phyloP scores from a whole-genome alignment of 2,329 filamentous ascomycete species.

The Ceratocystis papillata region DNA sequence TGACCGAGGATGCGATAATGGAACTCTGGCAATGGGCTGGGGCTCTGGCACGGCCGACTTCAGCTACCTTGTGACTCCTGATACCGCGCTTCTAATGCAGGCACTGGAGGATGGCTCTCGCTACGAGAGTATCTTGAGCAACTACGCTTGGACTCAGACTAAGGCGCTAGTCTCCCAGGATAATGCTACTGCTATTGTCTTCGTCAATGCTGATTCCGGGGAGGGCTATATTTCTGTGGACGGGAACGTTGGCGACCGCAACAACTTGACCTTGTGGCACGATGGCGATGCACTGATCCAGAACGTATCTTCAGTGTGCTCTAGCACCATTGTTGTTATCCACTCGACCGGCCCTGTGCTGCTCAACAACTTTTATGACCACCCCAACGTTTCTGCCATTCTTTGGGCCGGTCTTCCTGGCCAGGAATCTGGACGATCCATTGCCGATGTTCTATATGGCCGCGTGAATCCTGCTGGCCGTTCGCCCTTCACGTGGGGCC shows the following conservation, averaged over 20 bases:
- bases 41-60: conserved; percentile 64
- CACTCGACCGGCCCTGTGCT: conserved; percentile 76
- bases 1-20: conserved; percentile 52
- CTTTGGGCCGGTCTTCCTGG: conserved; percentile 73
- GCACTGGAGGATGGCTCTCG: conserved; percentile 48
- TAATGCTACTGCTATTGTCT: conserved; percentile 67
- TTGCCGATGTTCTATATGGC: conserved; percentile 76
- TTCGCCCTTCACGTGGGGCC: conserved; percentile 70
- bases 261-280: conserved; percentile 85
- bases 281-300: conserved; percentile 70
- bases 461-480: conserved; percentile 65
- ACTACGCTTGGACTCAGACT: conserved; percentile 52
- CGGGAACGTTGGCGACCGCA: conserved; percentile 76
- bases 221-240: conserved; percentile 80
- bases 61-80: conserved; percentile 65
- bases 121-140: conserved; percentile 57
- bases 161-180: conserved; percentile 49
- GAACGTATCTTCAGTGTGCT: conserved; percentile 64
- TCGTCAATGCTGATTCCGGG: conserved; percentile 76
- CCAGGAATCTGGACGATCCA: conserved; percentile 69
- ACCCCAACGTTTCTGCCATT: conserved; percentile 72
- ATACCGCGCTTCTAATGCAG: conserved; percentile 55
- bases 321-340: conserved; percentile 86
- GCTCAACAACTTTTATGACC: conserved; percentile 61
- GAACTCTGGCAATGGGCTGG: conserved; percentile 66